Base-by-base conservation (phyloP, 2,329 filamentous ascomycete genomes). In the Aspergillus awamori region DNA sequence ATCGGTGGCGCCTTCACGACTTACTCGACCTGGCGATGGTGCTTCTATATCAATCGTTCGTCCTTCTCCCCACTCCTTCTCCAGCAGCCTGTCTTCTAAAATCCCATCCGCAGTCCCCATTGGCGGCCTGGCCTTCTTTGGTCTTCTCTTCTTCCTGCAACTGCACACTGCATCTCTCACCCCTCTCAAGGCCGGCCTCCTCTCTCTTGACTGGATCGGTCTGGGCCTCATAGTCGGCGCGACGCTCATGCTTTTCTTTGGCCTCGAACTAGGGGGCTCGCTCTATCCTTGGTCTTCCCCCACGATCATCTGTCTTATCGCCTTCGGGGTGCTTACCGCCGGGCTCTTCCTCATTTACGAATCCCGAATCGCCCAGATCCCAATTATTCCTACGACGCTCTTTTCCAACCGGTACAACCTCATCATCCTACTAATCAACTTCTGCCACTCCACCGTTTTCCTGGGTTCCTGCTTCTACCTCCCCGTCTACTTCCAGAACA, bases 401-500 rank as follows among this genome's bases (percentile, higher is more conserved):
- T 92, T 93, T 76, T 78, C 77, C 38, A 79, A 82, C 30, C 72
- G 79, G 6, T 87, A 84, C 5, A 90, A 88, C 70, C 71, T 88
- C 41, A 87, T 87, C 11, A 80, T 84, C 2, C 85, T 90, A 11
- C 76, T 73, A 2, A 80, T 88, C 38, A 86, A 85, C 63, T 89
- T 91, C 72, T 82, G 83, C 63, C 89, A 93, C 72, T 87, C 87
- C 51, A 83, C 86, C 66, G 86, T 89, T 63, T 91, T 91, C 77
- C 89, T 91, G 70, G 85, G 86, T 0, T 84, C 83, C 17, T 86
- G 83, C 58, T 93, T 92, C 79, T 92, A 89, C 77, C 79, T 93
- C 4, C 90, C 90, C 0, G 81, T 94, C 1, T 94, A 93, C 78
- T 91, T 90, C 73, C 90, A 93, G 74, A 82, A 86, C 58, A 84